Evolutionary conservation across 1,284 basidiomycete species (phyloP).

Genomic region (Ustilago tritici): DNA sequence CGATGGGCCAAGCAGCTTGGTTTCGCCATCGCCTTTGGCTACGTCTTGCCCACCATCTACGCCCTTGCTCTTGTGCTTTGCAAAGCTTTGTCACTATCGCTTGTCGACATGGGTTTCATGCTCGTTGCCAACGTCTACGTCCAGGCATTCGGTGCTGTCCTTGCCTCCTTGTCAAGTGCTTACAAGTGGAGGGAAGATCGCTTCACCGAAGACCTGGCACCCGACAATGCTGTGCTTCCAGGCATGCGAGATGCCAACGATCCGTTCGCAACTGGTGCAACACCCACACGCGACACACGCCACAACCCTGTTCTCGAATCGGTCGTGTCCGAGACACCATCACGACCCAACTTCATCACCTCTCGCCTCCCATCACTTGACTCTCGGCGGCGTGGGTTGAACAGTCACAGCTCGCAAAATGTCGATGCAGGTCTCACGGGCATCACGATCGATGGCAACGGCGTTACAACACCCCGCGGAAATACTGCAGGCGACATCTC

Average conservation of each 20-base stretch:
- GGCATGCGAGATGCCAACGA: slow-evolving; percentile 34
- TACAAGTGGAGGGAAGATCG: slow-evolving; percentile 56
- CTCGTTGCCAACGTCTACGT: slow-evolving; percentile 59
- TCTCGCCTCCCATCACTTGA: slow-evolving; percentile 26
- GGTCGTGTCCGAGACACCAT: slow-evolving; percentile 16
- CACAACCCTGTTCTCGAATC: slow-evolving; percentile 17
- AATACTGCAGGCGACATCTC: slow-evolving; percentile 19
- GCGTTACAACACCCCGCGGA: slow-evolving; percentile 5
- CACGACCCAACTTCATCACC: slow-evolving; percentile 24
- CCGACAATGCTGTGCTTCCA: slow-evolving; percentile 47
- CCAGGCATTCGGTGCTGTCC: slow-evolving; percentile 49
- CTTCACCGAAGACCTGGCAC: slow-evolving; percentile 41
- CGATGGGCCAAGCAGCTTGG: slow-evolving; percentile 43
- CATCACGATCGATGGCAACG: slow-evolving; percentile 18
- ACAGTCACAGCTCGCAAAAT: not conserved
- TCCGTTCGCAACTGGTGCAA: slow-evolving; percentile 14
- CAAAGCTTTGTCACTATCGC: slow-evolving; percentile 20
- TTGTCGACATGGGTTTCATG: slow-evolving; percentile 51
- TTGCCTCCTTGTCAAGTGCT: slow-evolving; percentile 42
- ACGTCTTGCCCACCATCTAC: slow-evolving; percentile 46
- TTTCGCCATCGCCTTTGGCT: slow-evolving; percentile 50
- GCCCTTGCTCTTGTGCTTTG: slow-evolving; percentile 42
- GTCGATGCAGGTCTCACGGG: slow-evolving; percentile 10
- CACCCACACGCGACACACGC: slow-evolving; percentile 4
- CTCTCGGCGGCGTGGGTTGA: slow-evolving; percentile 12